phyloP scores from a whole-genome alignment of 345 rosid genomes.

The Linum tenue region DNA sequence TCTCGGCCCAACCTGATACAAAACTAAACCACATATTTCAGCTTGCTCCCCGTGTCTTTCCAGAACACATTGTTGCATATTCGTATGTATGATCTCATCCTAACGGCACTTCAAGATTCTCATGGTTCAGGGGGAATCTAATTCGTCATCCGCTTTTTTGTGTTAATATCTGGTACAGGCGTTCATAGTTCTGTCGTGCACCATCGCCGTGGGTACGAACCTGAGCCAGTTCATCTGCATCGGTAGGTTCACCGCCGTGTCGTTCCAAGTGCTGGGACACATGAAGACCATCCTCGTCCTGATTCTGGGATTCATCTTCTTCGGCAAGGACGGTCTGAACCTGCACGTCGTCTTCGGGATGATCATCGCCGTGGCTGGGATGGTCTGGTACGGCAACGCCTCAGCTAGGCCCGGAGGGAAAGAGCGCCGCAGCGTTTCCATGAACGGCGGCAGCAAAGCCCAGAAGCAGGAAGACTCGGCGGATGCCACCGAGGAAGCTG shows the following conservation, averaged over 20 bases:
- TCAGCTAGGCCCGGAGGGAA: constrained; percentile 94
- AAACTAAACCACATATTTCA: too few species aligned
- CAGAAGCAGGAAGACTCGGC: constrained; percentile 38
- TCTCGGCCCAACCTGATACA: too few species aligned
- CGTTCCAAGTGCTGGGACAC: constrained; percentile 97
- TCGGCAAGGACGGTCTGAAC: constrained; percentile 90
- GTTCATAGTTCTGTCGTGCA: constrained; percentile 75
- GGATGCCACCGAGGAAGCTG: constrained; percentile 46
- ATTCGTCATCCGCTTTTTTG: not conserved
- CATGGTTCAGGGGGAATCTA: too few species aligned
- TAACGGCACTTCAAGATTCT: too few species aligned
- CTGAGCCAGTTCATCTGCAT: constrained; percentile 99
- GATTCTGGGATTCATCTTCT: constrained; percentile 75
- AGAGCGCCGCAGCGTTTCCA: constrained; percentile 55
- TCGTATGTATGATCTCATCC: too few species aligned
- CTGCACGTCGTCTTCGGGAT: constrained; percentile 79
- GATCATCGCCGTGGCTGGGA: constrained; percentile 76
- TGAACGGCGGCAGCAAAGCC: constrained; percentile 31
- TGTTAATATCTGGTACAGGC: constrained; percentile 30
- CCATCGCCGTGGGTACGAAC: constrained; percentile 90
- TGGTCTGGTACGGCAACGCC: constrained; percentile 97
- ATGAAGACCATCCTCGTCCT: constrained; percentile 97
- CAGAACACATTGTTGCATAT: too few species aligned
- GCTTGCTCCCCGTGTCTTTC: too few species aligned
- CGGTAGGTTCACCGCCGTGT: constrained; percentile 90